Base-by-base conservation (phyloP, 2,329 filamentous ascomycete species). In the Chaetomium strumarium region DNA sequence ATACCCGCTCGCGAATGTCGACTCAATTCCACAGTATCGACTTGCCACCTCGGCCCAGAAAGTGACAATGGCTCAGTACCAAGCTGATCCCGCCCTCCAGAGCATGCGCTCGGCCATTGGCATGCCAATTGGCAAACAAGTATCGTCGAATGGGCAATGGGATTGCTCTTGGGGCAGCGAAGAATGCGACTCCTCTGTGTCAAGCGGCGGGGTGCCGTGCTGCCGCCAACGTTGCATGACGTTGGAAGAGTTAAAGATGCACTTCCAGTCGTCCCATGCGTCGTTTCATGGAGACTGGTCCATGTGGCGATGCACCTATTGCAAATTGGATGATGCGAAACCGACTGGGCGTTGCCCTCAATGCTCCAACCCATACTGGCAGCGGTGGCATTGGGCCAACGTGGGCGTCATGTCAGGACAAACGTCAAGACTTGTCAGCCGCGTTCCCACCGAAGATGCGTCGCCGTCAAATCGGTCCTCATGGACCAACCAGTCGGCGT, bases 351-450 rank as follows among this genome's bases (percentile, higher is more conserved):
- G 7, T 14, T 39, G 33, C 20, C n/a, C 7, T 20, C 9, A 12
- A 13, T 49, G 41, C 11, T 9, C 2, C n/a, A 5, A 39, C 3
- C 17, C 30, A 20, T 3, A 19, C 5, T 60, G 55, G 55, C 55
- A 60, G 34, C 60, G 45, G 43, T 66, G 60, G 60, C 63, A 58
- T 31, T 66, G 58, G 33, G 63, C 62, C 29, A 53, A 46, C 38
- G 33, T 55, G 37, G 45, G 52, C 50, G 20, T 12, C 13, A n/a
- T 24, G 1, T 36, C 46, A 9, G 39, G 30, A 14, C 42, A 50
- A 52, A 51, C 53, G n/a, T 53, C 51, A 17, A 47, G 34, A n/a
- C 36, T 42, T 14, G 46, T 38, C 34, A 30, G 43, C 14, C 36
- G 43, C n/a, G 39, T 55, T n/a, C n/a, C 20, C 5, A 53, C 41